These are phyloP conservation scores for Colletotrichum graminicola DNA, from an alignment of 2,329 filamentous ascomycete genomes.

Conservation along the genomic window DNA sequence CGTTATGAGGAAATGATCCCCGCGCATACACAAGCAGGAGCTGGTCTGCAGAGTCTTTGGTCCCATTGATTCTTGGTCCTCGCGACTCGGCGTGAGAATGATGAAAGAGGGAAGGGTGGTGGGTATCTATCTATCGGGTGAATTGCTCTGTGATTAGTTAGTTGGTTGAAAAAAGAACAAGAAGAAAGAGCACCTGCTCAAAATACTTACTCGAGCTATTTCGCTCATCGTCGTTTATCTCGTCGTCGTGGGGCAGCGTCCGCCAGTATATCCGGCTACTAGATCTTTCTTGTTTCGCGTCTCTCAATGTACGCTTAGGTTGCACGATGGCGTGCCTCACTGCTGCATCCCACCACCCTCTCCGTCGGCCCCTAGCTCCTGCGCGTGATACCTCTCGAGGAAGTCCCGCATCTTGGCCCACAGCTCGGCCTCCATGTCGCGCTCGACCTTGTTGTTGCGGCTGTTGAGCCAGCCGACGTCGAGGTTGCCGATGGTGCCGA, in stretches of 20 bases:
- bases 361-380: conserved; percentile 25
- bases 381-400: conserved; percentile 48
- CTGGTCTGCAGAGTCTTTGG: neutral
- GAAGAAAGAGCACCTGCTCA: neutral
- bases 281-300: neutral
- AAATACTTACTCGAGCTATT: neutral
- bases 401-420: conserved; percentile 64
- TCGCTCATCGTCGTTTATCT: neutral
- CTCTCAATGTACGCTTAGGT: neutral
- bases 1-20: neutral
- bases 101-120: neutral
- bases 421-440: conserved; percentile 86
- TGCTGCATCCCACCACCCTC: conserved; percentile 41
- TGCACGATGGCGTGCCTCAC: conserved; percentile 6
- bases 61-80: neutral
- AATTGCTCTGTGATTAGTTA: neutral
- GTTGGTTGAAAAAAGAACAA: neutral
- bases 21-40: neutral
- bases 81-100: neutral
- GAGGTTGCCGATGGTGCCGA: conserved; percentile 70
- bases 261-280: neutral
- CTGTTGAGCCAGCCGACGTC: conserved; percentile 94
- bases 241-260: neutral
- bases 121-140: neutral
- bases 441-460: conserved; percentile 82